Evolutionary conservation across 202 grass and related monocot genomes (phyloP).

Genomic region (Schoenoplectus tabernaemontani): DNA sequence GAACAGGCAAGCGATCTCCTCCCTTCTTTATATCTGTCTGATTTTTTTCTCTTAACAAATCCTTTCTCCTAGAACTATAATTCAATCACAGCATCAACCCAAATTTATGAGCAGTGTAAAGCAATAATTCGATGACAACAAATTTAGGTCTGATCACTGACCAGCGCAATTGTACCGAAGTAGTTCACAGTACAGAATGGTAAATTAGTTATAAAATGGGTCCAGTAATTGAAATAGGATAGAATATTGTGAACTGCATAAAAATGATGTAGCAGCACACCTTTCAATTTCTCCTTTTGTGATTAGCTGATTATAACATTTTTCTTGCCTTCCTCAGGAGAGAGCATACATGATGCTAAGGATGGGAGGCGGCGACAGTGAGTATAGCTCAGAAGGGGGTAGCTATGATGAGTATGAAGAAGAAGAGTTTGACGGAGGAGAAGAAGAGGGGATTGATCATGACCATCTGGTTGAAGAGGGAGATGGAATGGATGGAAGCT

Average conservation of each 20-base stretch:
- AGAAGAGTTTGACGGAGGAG: conserved; percentile 42
- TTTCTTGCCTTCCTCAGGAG: conserved; percentile 64
- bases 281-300: no score
- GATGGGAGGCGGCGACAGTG: conserved; percentile 60
- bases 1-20: conserved; percentile 54
- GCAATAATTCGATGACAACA: not conserved
- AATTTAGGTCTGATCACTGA: not conserved
- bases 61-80: not conserved
- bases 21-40: not conserved
- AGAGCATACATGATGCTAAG: conserved; percentile 91
- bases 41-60: not conserved
- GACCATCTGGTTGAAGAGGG: conserved; percentile 31
- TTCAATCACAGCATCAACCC: not conserved
- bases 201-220: not conserved
- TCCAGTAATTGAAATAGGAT: not conserved
- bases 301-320: no score
- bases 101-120: not conserved
- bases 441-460: conserved; percentile 21
- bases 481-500: conserved; percentile 51
- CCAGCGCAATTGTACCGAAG: not conserved
- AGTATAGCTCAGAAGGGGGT: conserved; percentile 79
- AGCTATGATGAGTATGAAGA: conserved; percentile 69
- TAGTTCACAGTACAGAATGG: not conserved
- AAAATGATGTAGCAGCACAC: no score
- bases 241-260: not conserved